Evolutionary conservation across 2,329 filamentous ascomycete genomes (phyloP), one percentile per base, ranked within the genome.

Genomic region (Aureobasidium sp.): DNA sequence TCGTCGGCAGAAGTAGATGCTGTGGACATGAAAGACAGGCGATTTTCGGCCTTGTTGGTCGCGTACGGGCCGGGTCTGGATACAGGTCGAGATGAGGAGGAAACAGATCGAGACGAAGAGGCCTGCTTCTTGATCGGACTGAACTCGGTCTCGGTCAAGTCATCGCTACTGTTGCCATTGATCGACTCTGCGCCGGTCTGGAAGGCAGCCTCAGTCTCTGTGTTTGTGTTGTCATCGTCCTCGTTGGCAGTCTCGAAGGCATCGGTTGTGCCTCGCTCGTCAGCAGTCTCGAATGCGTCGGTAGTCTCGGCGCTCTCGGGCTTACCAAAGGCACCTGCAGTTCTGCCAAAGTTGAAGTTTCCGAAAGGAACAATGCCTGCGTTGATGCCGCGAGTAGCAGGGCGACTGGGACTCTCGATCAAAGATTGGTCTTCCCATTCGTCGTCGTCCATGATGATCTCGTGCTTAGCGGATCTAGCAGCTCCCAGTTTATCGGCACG

Each of bases 381-480:
- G 15, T 14, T 39, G 47, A 64, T 47, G 15, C 60, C 63, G 31
- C 60, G 63, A 52, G 67, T 55, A 2, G 60, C 65, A 42, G 77
- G 72, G 62, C 77, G 80, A 62, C 81, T 84, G 15, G 85, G 85
- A 61, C 84, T 86, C 27, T 74, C 75, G 58, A 82, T 79, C 25
- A 81, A 81, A 15, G 83, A 81, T 55, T 93, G 86, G 67, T 97
- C 93, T 75, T 97, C 93, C 91, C 92, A 97, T 27, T 92, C 89
- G 1, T 87, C 82, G 59, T 97, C 91, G 58, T 95, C 88, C 12
- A 87, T 72, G 63, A 91, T 80, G 45, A 96, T 82, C 68, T 97
- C 92, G 31, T 90, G 92, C 65, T 84, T 87, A 69, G 84, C 86
- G 61, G 82, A 85, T 57, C 93, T 85, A 63, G 87, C 79, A 55